Evolutionary conservation across 306 rosid genomes (phyloP).

Genomic region (Fragaria nilgerrensis): DNA sequence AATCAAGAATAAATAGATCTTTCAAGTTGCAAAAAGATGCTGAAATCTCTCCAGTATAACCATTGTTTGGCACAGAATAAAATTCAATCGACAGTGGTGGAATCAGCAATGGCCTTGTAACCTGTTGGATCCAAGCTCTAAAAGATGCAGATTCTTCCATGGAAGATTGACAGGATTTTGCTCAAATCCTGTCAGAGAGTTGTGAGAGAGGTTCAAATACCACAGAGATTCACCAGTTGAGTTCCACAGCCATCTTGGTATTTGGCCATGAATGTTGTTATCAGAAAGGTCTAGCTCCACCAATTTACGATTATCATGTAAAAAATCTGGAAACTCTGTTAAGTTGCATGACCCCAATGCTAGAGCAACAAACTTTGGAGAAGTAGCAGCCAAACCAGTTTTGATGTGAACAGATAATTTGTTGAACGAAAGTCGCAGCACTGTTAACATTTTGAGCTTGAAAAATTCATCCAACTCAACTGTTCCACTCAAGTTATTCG

Average conservation of each 20-base stretch:
- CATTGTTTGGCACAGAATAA: background rate
- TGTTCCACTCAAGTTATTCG: conserved; percentile 18
- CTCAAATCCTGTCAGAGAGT: conserved; percentile 21
- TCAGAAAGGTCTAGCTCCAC: conserved; percentile 11
- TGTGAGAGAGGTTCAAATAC: conserved; percentile 1
- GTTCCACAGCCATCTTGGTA: conserved; percentile 37
- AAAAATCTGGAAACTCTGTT: conserved; percentile 26
- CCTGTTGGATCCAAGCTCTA: background rate
- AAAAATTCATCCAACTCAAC: conserved; percentile 16
- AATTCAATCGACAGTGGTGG: background rate
- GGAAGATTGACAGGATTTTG: conserved; percentile 13
- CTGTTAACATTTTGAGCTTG: background rate
- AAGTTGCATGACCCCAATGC: conserved; percentile 18
- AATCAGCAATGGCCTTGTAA: conserved; percentile 19
- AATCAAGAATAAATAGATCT: background rate
- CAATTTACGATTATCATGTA: conserved; percentile 13
- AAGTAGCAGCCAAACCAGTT: background rate
- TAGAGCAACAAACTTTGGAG: background rate
- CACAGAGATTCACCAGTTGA: conserved; percentile 17
- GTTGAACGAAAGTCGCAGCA: conserved; percentile 14
- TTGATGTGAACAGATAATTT: conserved; percentile 12
- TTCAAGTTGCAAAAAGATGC: conserved; percentile 20
- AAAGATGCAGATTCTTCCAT: background rate
- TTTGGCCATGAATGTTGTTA: conserved; percentile 33
- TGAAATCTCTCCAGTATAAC: background rate